Percentiles rank a stretch among this genome's conserved stretches.
Evolutionary conservation across 2,329 filamentous ascomycete species (phyloP).

Genomic region (Orbilia blumenaviensis): DNA sequence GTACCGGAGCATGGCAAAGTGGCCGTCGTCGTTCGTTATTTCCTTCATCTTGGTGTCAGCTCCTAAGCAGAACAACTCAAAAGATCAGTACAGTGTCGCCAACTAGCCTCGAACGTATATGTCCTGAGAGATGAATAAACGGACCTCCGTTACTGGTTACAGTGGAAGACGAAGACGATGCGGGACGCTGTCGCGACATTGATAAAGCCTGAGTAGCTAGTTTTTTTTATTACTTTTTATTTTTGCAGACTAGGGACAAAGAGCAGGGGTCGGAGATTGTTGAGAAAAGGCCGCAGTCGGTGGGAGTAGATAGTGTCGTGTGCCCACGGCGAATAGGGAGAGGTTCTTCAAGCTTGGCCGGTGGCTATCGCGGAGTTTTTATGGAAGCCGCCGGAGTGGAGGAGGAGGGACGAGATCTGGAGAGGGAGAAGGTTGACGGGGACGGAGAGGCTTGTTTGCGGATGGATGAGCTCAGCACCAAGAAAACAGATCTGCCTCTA

Average conservation of each 20-base stretch:
- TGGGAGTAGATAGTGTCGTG: not conserved
- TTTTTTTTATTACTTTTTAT: conserved; percentile 2
- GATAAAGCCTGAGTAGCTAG: conserved; percentile 3
- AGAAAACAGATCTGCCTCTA: conserved; percentile 49
- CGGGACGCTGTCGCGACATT: conserved; percentile 50
- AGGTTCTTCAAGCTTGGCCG: not conserved
- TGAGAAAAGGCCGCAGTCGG: not conserved
- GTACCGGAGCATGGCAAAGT: conserved; percentile 64
- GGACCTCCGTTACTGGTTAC: conserved; percentile 39
- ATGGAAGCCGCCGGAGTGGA: not conserved
- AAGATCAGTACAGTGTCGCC: not conserved
- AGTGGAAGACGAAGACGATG: conserved; percentile 17
- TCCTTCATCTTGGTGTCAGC: conserved; percentile 55
- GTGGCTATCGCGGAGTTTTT: not conserved
- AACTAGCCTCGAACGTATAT: not conserved
- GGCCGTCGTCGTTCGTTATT: conserved; percentile 54
- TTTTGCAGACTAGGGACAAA: not conserved
- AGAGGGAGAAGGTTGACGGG: not conserved
- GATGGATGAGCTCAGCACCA: not conserved
- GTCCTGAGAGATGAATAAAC: not conserved
- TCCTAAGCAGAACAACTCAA: conserved; percentile 14
- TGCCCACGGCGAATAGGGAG: not conserved
- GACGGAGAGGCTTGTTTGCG: not conserved
- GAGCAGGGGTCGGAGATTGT: conserved; percentile 5
- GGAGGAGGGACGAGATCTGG: not conserved